Evolutionary conservation across 1,284 basidiomycete species (phyloP).

Genomic region (Schizophyllum commune): DNA sequence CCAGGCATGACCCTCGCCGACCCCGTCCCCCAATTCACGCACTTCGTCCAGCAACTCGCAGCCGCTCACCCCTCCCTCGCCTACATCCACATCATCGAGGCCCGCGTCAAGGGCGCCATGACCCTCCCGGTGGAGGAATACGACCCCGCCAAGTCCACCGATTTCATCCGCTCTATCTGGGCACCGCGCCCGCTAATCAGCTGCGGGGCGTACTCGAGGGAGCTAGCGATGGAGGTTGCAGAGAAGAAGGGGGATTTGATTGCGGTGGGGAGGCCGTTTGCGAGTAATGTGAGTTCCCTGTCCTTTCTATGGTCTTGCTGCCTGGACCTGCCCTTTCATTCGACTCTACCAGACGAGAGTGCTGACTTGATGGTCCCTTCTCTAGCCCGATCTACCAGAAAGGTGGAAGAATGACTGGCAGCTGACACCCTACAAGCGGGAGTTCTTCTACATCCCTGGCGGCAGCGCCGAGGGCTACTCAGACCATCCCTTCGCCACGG

Average conservation of each 20-base stretch:
- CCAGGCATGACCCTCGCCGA: slow-evolving; percentile 33
- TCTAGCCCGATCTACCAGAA: not conserved
- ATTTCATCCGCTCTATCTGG: slow-evolving; percentile 30
- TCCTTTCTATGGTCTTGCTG: too few species aligned
- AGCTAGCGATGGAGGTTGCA: not conserved
- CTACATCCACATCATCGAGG: slow-evolving; percentile 54
- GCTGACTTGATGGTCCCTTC: not conserved
- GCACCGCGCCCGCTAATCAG: not conserved
- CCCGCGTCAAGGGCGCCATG: slow-evolving; percentile 15
- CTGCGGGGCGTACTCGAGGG: not conserved
- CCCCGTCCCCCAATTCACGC: slow-evolving; percentile 27
- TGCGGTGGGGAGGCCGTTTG: not conserved
- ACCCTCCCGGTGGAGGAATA: not conserved
- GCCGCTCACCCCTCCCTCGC: slow-evolving; percentile 34
- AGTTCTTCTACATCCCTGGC: too few species aligned
- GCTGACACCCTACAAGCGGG: not conserved
- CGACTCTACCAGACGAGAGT: too few species aligned
- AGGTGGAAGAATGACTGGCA: not conserved
- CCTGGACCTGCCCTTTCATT: too few species aligned
- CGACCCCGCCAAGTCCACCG: slow-evolving; percentile 15
- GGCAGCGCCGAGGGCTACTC: not conserved
- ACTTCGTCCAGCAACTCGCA: slow-evolving; percentile 19
- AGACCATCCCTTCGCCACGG: not conserved
- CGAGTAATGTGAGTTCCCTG: not conserved
- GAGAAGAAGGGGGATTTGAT: not conserved